Evolutionary conservation across 352 stramenopile species (phyloP).

Genomic region (Phytophthora fragariaefolia): DNA sequence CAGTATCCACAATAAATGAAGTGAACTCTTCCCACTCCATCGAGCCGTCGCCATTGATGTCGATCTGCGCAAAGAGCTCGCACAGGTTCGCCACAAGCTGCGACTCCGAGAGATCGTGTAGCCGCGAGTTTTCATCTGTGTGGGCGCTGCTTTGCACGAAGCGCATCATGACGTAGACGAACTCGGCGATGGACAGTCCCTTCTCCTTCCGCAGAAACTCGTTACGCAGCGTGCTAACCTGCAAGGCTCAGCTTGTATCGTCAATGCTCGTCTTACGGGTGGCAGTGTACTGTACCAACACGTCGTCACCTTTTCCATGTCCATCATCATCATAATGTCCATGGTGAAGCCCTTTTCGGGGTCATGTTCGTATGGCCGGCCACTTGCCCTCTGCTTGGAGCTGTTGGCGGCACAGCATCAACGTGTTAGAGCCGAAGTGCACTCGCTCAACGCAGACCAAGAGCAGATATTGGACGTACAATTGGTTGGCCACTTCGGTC

Average conservation of each 20-base stretch:
- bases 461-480: conserved; percentile 14
- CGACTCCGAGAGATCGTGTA: conserved; percentile 68
- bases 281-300: too few relatives aligned
- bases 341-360: conserved; percentile 88
- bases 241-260: background rate
- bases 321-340: conserved; percentile 94
- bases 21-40: conserved; percentile 95
- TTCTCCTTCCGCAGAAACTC: conserved; percentile 88
- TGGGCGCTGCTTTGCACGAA: conserved; percentile 67
- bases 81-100: conserved; percentile 87
- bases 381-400: conserved; percentile 15
- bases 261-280: conserved; percentile 8
- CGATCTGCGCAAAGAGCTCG: conserved; percentile 92
- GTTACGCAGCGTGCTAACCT: conserved; percentile 78
- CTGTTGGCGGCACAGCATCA: conserved; percentile 6
- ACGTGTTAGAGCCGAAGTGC: background rate
- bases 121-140: conserved; percentile 68
- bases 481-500: conserved; percentile 39
- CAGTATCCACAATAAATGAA: conserved; percentile 91
- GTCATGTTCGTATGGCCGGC: conserved; percentile 72
- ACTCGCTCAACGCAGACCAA: background rate
- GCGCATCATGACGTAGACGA: conserved; percentile 89
- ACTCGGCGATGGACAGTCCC: conserved; percentile 83
- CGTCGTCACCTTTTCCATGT: conserved; percentile 77
- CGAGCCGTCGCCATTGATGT: conserved; percentile 92